Base-by-base conservation (phyloP, 306 rosid species). In the Ziziphus jujuba region DNA sequence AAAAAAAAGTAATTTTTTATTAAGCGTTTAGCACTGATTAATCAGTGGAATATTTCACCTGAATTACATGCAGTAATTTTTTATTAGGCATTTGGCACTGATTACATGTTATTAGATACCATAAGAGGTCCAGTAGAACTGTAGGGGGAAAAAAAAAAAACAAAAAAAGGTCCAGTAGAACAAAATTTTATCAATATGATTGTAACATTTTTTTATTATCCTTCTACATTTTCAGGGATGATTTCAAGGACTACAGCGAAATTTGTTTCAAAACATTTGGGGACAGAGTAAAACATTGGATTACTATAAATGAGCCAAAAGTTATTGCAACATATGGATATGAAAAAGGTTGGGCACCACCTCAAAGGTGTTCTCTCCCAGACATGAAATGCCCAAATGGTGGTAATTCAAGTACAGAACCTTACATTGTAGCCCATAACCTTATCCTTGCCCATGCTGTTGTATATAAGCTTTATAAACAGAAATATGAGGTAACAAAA, bases 251-350 rank as follows among this genome's bases (percentile, higher is more conserved):
- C 40, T 84, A 64, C n/a, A 16, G 81, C 53, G 81, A 80, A 4
- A 72, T 86, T 28, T 73, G 79, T 66, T 87, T 71, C 82, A 79
- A 76, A 72, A 61, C 70, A 0, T 87, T 73, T 59, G 87, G 91
- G 0, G 89, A 87, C 5, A 61, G 89, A 23, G 91, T 87, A 0
- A 84, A 84, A 22, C 44, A 62, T 54, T 87, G 91, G 89, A 76
- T 59, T 0, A 86, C 91, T 22, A 12, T 86, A 19, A 87, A 81
- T 48, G 87, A 87, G 70, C 89, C 89, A 0, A 59, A 2, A 0
- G 33, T 22, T 57, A 0, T 47, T 6, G 70, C 64, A 7, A 34
- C 1, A 31, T 64, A 22, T 24, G 93, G 84, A 3, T 87, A 77
- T 54, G 74, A 73, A 21, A 45, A 66, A 5, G 93, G 93, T 0